phyloP scores from a whole-genome alignment of 345 rosid genomes.

The Salix viminalis region DNA sequence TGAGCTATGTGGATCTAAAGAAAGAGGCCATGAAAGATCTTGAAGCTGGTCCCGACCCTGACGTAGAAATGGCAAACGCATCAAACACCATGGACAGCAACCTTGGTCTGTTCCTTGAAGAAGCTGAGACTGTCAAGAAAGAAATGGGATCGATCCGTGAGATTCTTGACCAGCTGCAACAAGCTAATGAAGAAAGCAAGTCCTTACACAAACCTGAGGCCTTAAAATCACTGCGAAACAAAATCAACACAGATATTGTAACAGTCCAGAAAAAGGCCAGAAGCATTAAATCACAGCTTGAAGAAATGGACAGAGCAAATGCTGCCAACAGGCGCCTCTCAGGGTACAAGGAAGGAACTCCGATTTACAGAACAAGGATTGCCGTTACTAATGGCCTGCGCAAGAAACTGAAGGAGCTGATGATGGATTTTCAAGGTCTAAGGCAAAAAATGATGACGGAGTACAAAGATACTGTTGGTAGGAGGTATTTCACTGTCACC shows the following conservation, averaged over 20 bases:
- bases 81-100: slow-evolving; percentile 52
- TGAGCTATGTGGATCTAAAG: slow-evolving; percentile 84
- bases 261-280: slow-evolving; percentile 61
- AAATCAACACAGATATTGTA: slow-evolving; percentile 67
- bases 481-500: slow-evolving; percentile 87
- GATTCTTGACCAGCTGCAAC: slow-evolving; percentile 53
- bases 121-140: slow-evolving; percentile 82
- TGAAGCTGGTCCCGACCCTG: slow-evolving; percentile 69
- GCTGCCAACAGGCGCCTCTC: slow-evolving; percentile 76
- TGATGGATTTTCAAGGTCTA: slow-evolving; percentile 92
- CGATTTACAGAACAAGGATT: slow-evolving; percentile 65
- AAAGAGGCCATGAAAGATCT: slow-evolving; percentile 90
- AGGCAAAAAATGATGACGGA: slow-evolving; percentile 91
- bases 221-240: slow-evolving; percentile 51
- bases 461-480: slow-evolving; percentile 80
- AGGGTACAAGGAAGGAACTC: slow-evolving; percentile 70
- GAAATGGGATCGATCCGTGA: slow-evolving; percentile 74
- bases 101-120: slow-evolving; percentile 74
- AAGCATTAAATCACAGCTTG: slow-evolving; percentile 58
- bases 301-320: slow-evolving; percentile 83
- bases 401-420: slow-evolving; percentile 75
- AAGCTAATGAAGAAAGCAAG: slow-evolving; percentile 73
- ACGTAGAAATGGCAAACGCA: slow-evolving; percentile 55
- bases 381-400: slow-evolving; percentile 80
- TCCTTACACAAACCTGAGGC: slow-evolving; percentile 73